phyloP scores from a whole-genome alignment of 345 rosid species.

The Camelina hispida region DNA sequence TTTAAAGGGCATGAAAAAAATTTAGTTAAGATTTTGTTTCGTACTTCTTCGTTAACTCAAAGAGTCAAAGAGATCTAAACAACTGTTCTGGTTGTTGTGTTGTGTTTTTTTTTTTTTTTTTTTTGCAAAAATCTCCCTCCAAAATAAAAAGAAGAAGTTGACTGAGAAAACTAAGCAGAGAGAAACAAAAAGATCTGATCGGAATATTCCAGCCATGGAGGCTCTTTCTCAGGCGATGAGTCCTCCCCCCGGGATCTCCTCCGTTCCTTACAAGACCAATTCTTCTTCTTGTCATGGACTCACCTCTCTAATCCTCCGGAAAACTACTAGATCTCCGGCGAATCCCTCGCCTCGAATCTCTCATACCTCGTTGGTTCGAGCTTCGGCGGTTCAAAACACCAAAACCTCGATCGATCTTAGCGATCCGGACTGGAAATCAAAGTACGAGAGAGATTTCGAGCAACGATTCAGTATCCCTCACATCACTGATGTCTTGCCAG shows the following conservation, averaged over 20 bases:
- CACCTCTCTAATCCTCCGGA: conserved; percentile 38
- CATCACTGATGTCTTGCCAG: conserved; percentile 72
- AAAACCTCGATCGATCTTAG: conserved; percentile 56
- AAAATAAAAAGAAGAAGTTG: conserved; percentile 20
- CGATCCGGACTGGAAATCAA: conserved; percentile 79
- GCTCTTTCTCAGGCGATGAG: conserved; percentile 40
- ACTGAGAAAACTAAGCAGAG: conserved; percentile 7
- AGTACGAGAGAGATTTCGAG: conserved; percentile 76
- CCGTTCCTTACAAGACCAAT: neutral
- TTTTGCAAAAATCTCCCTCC: conserved; percentile 28
- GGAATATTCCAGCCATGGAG: conserved; percentile 47
- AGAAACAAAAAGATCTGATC: conserved; percentile 28
- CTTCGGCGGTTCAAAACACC: conserved; percentile 23
- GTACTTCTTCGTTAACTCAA: conserved; percentile 23
- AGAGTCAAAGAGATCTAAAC: neutral
- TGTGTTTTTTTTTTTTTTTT: no score
- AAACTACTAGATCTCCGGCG: conserved; percentile 38
- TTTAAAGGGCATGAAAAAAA: neutral
- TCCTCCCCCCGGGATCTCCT: conserved; percentile 24
- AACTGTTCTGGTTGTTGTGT: neutral
- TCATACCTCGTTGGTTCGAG: conserved; percentile 11
- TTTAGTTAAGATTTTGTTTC: neutral
- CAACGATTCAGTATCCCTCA: conserved; percentile 78
- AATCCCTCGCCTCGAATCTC: conserved; percentile 9
- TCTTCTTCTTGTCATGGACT: conserved; percentile 34